Evolutionary conservation across 2,329 filamentous ascomycete genomes (phyloP), one percentile per base, ranked within the genome.

Genomic region (Thielaviopsis populi): DNA sequence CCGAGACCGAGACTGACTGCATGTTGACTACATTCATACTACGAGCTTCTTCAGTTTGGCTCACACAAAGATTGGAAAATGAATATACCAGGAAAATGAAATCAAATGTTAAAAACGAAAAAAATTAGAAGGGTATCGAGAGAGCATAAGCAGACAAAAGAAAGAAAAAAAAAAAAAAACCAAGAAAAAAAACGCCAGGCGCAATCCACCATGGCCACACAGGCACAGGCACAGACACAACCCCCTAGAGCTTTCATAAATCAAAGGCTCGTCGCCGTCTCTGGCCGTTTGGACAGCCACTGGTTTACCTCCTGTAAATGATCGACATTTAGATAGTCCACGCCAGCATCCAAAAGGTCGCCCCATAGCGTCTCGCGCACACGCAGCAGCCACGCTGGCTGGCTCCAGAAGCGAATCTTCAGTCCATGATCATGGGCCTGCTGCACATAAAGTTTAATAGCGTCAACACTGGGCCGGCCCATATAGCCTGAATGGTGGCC

Each of bases 241-340:
- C 1, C 33, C 3, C 33, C 33, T 8, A 37, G 42, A 15, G 42
- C 42, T 19, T 17, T 4, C 50, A 33, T 33, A 19, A 24, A 41
- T 43, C 27, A 30, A n/a, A n/a, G n/a, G n/a, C n/a, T n/a, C n/a
- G n/a, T n/a, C n/a, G n/a, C n/a, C n/a, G 15, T 17, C 50, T 17
- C 4, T 19, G 7, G 24, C 10, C 61, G 59, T 11, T 24, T 56
- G 3, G 64, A 56, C 6, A 65, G 40, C 41, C 59, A 65, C 42
- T 58, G 17, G 22, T 65, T 65, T 7, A 42, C 64, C 5, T 22
- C 65, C 8, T n/a, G 37, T n/a, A 86, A 70, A 69, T 86, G 80
- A 71, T 86, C 84, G 4, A 81, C 80, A 70, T 84, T 86, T 61
- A 87, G 69, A 54, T 85, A 72, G 69, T 84, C 83, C 3, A 82